phyloP scores from a whole-genome alignment of 2,329 filamentous ascomycete genomes.

The Monascus ruber region DNA sequence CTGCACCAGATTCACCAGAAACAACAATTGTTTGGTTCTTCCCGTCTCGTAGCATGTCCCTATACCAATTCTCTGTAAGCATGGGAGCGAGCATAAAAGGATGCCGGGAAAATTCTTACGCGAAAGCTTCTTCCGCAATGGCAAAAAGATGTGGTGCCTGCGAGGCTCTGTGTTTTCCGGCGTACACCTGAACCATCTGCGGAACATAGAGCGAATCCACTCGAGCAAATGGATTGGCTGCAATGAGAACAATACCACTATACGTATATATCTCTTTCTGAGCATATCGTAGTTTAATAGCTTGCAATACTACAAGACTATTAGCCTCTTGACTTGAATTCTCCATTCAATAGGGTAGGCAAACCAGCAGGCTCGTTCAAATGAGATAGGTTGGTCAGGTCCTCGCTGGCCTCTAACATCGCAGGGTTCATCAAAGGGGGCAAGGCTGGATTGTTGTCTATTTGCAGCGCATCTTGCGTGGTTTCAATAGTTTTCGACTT shows the following conservation, averaged over 20 bases:
- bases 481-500: slow-evolving; percentile 73
- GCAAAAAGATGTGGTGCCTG: slow-evolving; percentile 97
- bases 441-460: slow-evolving; percentile 63
- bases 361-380: slow-evolving; percentile 94
- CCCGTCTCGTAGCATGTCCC: slow-evolving; percentile 90
- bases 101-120: slow-evolving; percentile 44
- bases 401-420: slow-evolving; percentile 96
- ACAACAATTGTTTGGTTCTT: slow-evolving; percentile 98
- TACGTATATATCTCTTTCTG: slow-evolving; percentile 99
- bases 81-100: background rate
- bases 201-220: slow-evolving; percentile 97
- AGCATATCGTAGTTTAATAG: slow-evolving; percentile 89
- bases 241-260: slow-evolving; percentile 95
- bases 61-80: slow-evolving; percentile 35
- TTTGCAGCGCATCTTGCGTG: slow-evolving; percentile 62
- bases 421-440: slow-evolving; percentile 96
- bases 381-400: slow-evolving; percentile 93
- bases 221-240: slow-evolving; percentile 92
- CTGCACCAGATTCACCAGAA: slow-evolving; percentile 97
- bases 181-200: slow-evolving; percentile 99
- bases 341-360: slow-evolving; percentile 12
- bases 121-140: slow-evolving; percentile 96
- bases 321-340: slow-evolving; percentile 13
- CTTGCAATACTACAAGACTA: slow-evolving; percentile 65
- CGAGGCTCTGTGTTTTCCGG: slow-evolving; percentile 88